Conservation (phyloP, 2,329 filamentous ascomycete genomes). For the Curvularia sp. region DNA sequence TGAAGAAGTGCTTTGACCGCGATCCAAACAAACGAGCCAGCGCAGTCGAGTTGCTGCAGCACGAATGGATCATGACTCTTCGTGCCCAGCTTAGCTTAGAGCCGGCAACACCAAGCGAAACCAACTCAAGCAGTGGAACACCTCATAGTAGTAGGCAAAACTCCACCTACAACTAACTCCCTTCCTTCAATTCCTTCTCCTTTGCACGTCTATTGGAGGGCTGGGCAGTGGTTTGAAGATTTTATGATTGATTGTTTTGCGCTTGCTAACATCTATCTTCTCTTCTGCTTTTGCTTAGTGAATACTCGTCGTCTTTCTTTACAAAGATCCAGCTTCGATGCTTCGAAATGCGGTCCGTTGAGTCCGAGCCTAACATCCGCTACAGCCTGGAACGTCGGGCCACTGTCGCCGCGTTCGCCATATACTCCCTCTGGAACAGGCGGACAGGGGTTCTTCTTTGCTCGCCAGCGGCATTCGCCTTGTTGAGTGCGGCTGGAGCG, state of each 20-base stretch:
- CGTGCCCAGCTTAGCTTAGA: conserved; percentile 56
- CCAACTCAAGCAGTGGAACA: conserved; percentile 27
- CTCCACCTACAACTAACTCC: conserved; percentile 40
- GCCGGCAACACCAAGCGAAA: conserved; percentile 54
- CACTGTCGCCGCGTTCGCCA: conserved; percentile 3
- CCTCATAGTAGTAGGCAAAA: conserved; percentile 41
- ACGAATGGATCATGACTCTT: conserved; percentile 78
- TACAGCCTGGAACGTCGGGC: neutral
- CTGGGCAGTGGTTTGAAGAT: neutral
- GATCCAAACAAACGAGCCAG: conserved; percentile 81
- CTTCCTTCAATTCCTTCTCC: neutral
- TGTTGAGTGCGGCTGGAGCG: neutral
- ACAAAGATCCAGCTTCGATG: neutral
- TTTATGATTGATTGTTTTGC: neutral
- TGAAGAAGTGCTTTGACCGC: conserved; percentile 83
- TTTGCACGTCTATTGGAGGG: neutral
- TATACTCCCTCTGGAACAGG: neutral
- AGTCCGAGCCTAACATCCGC: neutral
- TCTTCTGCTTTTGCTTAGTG: neutral
- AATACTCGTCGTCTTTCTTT: conserved; percentile 17
- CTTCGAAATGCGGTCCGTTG: neutral
- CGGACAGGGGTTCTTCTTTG: neutral
- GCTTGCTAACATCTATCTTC: conserved; percentile 13
- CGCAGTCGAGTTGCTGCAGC: conserved; percentile 87
- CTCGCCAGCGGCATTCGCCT: neutral